Base-by-base conservation (phyloP, 1,139 yeast genomes). In the Geotrichum macrosporum region DNA sequence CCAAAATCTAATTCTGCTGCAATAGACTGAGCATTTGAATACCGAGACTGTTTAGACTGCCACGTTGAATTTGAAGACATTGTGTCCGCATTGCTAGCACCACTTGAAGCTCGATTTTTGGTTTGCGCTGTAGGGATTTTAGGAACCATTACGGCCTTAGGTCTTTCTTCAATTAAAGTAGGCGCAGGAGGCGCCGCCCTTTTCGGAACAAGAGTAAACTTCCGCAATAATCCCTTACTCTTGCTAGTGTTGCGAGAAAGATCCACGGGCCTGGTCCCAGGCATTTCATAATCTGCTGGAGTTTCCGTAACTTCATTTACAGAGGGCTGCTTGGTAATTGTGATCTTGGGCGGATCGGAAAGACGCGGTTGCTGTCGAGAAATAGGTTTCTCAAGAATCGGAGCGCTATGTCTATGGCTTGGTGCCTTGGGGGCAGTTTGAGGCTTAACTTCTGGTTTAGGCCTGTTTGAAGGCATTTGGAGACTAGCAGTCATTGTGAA, bases 401-500 rank as follows among this genome's bases (percentile, higher is more conserved):
- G 44, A 3, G 44, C 24, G 19, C 36, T 34, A 16, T 27, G 33
- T 5, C 39, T 31, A 12, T 27, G 24, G 16, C 34, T 35, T 18
- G 34, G 38, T 8, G 31, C 16, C 20, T 36, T 22, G 20, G 13
- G 20, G 15, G 31, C 2, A 5, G 21, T 10, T 3, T 22, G 5
- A 10, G 34, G 32, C 5, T 27, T 27, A n/a, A 31, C 18, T 4
- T 6, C 34, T 3, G 12, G 5, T 21, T 29, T 27, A 2, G 32
- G 32, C 18, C 34, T n/a, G 24, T 37, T 29, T 4, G 22, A 22
- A 18, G 41, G 41, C 34, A 37, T 27, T 30, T 46, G 45, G 34
- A 46, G 22, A 21, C 33, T 46, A n/a, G 49, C 37, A 4, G 42
- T 46, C 42, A 46, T 46, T 8, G 49, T 46, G 16, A 46, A 46